A percentile compares a stretch with the other conserved stretches of the same genome.
These are phyloP conservation scores for Xylariaceae sp. DNA, from an alignment of 2,329 filamentous ascomycete species.

Conservation along the genomic window DNA sequence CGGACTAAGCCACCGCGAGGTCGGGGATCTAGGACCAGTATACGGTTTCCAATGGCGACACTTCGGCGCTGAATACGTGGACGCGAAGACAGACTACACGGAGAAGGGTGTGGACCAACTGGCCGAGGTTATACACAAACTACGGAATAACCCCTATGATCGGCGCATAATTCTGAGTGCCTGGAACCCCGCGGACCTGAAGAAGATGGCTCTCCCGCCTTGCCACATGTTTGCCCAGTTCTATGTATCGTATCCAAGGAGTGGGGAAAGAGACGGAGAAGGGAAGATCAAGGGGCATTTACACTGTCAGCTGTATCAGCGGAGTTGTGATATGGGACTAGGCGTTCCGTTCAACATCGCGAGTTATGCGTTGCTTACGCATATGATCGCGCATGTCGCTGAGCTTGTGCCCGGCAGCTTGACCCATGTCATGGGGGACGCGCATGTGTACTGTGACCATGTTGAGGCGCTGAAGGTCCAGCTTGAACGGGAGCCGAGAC, in stretches of 20 bases:
- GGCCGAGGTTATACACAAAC: constrained; percentile 81
- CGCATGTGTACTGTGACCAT: constrained; percentile 94
- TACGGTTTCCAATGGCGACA: constrained; percentile 99
- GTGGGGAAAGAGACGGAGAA: constrained; percentile 28
- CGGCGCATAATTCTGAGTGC: constrained; percentile 84
- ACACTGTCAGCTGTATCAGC: constrained; percentile 87
- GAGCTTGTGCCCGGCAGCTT: constrained; percentile 81
- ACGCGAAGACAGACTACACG: constrained; percentile 74
- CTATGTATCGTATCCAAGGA: constrained; percentile 62
- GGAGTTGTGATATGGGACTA: constrained; percentile 94
- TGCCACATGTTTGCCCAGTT: constrained; percentile 86
- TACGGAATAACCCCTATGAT: constrained; percentile 81
- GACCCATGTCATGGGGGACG: constrained; percentile 95
- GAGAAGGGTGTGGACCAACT: constrained; percentile 92
- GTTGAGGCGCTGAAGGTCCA: constrained; percentile 81
- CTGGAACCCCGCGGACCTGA: constrained; percentile 82
- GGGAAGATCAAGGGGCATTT: constrained; percentile 60
- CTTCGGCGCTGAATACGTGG: constrained; percentile 87
- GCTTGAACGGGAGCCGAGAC: constrained; percentile 71
- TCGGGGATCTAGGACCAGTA: constrained; percentile 88
- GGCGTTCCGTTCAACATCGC: constrained; percentile 98
- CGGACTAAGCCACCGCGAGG: constrained; percentile 74
- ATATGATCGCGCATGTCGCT: constrained; percentile 89
- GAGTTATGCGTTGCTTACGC: constrained; percentile 85
- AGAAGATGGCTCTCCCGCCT: constrained; percentile 73